A percentile compares a stretch with the other conserved stretches of the same genome.
Conservation (phyloP, 352 stramenopile genomes). For the Thraustochytrium striatum region DNA sequence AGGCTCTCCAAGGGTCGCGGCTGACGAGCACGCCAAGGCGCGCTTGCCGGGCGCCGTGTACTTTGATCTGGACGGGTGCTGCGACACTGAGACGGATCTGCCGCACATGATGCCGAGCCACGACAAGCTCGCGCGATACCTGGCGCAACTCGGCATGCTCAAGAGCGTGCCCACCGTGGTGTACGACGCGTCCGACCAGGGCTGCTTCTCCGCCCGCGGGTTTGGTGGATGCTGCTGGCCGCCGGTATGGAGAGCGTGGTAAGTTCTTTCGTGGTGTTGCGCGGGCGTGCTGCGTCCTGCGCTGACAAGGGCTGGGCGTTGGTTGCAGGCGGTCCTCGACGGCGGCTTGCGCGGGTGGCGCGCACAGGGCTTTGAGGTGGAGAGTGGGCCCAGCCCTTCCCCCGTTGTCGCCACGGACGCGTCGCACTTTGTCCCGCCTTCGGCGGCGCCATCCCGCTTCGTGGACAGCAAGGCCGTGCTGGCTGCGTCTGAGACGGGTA, state of each 20-base stretch:
- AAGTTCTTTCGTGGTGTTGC: no score
- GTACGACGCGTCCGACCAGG: conserved; percentile 58
- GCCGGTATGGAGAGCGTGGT: conserved; percentile 77
- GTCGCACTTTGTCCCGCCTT: conserved; percentile 48
- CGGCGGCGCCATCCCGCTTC: conserved; percentile 56
- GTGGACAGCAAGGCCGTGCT: conserved; percentile 51
- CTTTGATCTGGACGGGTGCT: conserved; percentile 83
- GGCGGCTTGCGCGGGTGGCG: conserved; percentile 61
- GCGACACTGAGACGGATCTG: conserved; percentile 65
- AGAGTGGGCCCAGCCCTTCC: conserved; percentile 38
- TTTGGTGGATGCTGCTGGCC: conserved; percentile 81
- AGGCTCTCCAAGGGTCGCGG: conserved; percentile 53
- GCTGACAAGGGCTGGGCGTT: no score
- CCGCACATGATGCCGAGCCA: conserved; percentile 74
- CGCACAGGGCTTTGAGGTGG: conserved; percentile 45
- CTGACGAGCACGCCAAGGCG: conserved; percentile 57
- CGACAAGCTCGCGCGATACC: conserved; percentile 65
- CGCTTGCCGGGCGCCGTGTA: conserved; percentile 73
- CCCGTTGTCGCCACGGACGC: not conserved
- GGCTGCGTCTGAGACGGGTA: not conserved
- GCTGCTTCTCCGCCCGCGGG: conserved; percentile 57
- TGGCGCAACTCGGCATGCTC: conserved; percentile 65
- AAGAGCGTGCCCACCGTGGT: conserved; percentile 70
- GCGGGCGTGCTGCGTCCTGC: no score
- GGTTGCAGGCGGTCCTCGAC: conserved; percentile 80